Evolutionary conservation across 2,329 filamentous ascomycete species (phyloP), one percentile per base, ranked within the genome.

Genomic region (Nemania serpens): DNA sequence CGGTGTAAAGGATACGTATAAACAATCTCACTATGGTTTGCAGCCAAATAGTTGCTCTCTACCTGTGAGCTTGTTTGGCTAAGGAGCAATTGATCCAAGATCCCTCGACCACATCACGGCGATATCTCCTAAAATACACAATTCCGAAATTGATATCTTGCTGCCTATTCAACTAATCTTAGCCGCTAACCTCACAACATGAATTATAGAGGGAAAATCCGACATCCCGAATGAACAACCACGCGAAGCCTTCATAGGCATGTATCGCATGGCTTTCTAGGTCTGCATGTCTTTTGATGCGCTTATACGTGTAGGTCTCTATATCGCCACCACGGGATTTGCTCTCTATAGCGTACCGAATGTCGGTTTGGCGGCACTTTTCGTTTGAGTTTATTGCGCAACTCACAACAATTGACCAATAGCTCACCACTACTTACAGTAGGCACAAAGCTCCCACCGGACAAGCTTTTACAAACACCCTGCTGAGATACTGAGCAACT

Each of bases 201-300:
- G 25, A 55, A 41, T 33, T 41, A 37, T 47, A 36, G 57, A 50
- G 18, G 11, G 12, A 17, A 11, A 48, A 7, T 46, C 34, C 20
- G 37, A 43, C 45, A 33, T 25, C 7, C 36, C 56, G 25, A 50
- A 52, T n/a, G 29, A 51, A 17, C 36, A 45, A 39, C 34, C 20
- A 13, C 33, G 20, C 51, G 17, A 46, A 25, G 11, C n/a, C 29
- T 43, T 20, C 18, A 39, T 22, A 12, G 41, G n/a, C 37, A 29
- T 43, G 45, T 58, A 37, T 17, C 13, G 12, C 42, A 36, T 39
- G n/a, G 15, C 48, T 48, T 54, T 48, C 39, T 48, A 43, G 39
- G n/a, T 10, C 33, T 18, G 13, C 1, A 25, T 25, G 29, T 50
- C 54, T 18, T 47, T 22, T 45, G 43, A 17, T 18, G 25, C 25